A percentile compares a stretch with the other conserved stretches of the same genome.
These are phyloP conservation scores for Zygosaccharomyces gambellarensis DNA, from an alignment of 805 yeast species.

Conservation along the genomic window DNA sequence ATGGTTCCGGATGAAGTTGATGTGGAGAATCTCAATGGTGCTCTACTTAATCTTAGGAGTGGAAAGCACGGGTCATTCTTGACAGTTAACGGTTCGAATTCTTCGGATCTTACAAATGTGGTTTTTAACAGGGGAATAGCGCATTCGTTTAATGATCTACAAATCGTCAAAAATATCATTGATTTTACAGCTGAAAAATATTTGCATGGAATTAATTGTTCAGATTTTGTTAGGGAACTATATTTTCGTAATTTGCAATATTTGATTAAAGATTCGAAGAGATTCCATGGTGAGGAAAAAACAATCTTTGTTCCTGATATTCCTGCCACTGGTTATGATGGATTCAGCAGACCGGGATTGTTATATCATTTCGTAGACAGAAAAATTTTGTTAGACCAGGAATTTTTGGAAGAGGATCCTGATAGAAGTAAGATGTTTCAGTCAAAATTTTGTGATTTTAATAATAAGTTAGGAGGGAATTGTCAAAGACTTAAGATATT, in stretches of 20 bases:
- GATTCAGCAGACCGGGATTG: constrained; percentile 37
- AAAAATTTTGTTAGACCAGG: constrained; percentile 19
- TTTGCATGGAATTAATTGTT: constrained; percentile 53
- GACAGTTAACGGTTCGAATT: constrained; percentile 32
- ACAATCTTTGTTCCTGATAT: constrained; percentile 56
- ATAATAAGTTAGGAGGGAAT: constrained; percentile 49
- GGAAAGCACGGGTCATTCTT: constrained; percentile 35
- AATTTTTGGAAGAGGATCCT: constrained; percentile 10
- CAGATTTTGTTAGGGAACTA: constrained; percentile 65
- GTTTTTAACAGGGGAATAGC: constrained; percentile 46
- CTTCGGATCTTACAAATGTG: constrained; percentile 38
- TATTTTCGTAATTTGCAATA: constrained; percentile 51
- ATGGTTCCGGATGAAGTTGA: constrained; percentile 16
- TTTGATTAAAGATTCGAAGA: constrained; percentile 48
- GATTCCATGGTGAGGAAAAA: constrained; percentile 38
- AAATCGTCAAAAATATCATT: constrained; percentile 27
- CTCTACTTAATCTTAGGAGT: constrained; percentile 20
- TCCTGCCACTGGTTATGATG: constrained; percentile 33
- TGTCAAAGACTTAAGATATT: constrained; percentile 57
- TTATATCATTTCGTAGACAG: constrained; percentile 56
- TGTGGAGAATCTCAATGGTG: constrained; percentile 28
- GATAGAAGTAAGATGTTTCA: constrained; percentile 36
- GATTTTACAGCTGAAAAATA: constrained; percentile 52
- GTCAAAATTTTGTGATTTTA: constrained; percentile 51
- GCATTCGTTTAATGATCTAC: constrained; percentile 41